Conservation (phyloP, 2,329 filamentous ascomycete species). For the Pseudocercospora pini-densiflorae region DNA sequence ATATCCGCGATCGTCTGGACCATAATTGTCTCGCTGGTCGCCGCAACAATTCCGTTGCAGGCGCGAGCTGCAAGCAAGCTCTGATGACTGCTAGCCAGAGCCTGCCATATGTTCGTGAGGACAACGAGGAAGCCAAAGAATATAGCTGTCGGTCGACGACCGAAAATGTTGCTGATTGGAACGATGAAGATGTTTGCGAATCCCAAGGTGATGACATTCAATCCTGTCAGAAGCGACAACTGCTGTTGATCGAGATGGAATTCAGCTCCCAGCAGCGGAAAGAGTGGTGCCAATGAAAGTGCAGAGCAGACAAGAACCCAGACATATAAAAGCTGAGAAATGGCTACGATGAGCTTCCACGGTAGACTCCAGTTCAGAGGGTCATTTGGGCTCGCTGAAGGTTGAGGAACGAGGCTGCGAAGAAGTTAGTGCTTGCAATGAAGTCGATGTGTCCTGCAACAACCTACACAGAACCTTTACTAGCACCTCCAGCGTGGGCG, state of each 20-base stretch:
- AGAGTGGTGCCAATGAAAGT: slow-evolving; percentile 50
- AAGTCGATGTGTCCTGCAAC: neutral
- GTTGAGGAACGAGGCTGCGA: slow-evolving; percentile 36
- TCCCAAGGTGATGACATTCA: slow-evolving; percentile 51
- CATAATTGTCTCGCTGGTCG: slow-evolving; percentile 50
- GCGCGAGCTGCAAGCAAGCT: slow-evolving; percentile 51
- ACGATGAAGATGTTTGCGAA: slow-evolving; percentile 53
- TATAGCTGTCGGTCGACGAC: slow-evolving; percentile 47
- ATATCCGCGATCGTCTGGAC: slow-evolving; percentile 52
- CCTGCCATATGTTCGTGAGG: slow-evolving; percentile 50
- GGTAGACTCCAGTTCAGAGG: slow-evolving; percentile 36
- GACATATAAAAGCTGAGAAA: slow-evolving; percentile 47
- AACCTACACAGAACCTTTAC: slow-evolving; percentile 34
- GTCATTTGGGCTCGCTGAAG: slow-evolving; percentile 31
- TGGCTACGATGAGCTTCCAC: slow-evolving; percentile 42
- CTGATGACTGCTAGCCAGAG: slow-evolving; percentile 47
- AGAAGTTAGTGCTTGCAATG: slow-evolving; percentile 1
- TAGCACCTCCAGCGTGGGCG: slow-evolving; percentile 33
- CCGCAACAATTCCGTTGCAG: slow-evolving; percentile 49
- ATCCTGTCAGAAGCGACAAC: slow-evolving; percentile 47
- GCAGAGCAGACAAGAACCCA: slow-evolving; percentile 51
- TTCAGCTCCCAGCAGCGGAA: slow-evolving; percentile 47
- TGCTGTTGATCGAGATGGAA: slow-evolving; percentile 49
- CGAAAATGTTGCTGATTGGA: slow-evolving; percentile 51
- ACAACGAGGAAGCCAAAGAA: slow-evolving; percentile 47